Evolutionary conservation across 2,329 filamentous ascomycete species (phyloP), one percentile per base, ranked within the genome.

Genomic region (Trichoderma sp.): DNA sequence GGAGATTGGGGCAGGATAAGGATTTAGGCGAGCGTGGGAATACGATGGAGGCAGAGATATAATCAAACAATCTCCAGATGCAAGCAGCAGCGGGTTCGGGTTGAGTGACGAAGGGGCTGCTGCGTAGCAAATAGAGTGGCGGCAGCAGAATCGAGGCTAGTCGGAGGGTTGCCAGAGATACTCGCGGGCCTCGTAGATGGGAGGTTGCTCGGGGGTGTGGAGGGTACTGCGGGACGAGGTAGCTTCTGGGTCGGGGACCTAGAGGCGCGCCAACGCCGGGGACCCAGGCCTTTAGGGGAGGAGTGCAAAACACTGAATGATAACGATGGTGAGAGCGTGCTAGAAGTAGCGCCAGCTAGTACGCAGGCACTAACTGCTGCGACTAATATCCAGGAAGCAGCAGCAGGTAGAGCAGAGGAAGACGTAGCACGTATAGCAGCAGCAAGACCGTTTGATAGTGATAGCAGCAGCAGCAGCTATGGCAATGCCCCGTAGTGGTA

Each of bases 71-170:
- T 6, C n/a, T 29, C 40, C 21, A 43, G n/a, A 66, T 53, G 14
- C 27, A n/a, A 35, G n/a, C 40, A 43, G 40, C 40, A n/a, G 40
- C 40, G 40, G 40, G 16, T 8, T 21, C 14, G 40, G 19, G 40
- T 19, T 24, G 16, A 33, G 56, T 16, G 43, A 52, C 14, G 29
- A 52, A 55, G 37, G 53, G 40, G 40, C 16, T 19, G 35, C 24
- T 35, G 55, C 40, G 63, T 66, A 58, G 63, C 63, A 66, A 58
- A 66, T 66, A 66, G 63, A 66, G 63, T 66, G 63, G 37, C 29
- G 53, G 63, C 55, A 52, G 35, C 63, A 43, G 19, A 59, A 59
- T 59, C 63, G 21, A 67, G 63, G 63, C 55, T 58, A 67, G 63
- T 37, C 40, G 16, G 7, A 53, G n/a, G 53, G n/a, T 37, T 66